Percentiles rank a stretch among this genome's conserved stretches.
These are phyloP conservation scores for Penicillium roqueforti DNA, from an alignment of 495 filamentous ascomycete species.

Conservation along the genomic window DNA sequence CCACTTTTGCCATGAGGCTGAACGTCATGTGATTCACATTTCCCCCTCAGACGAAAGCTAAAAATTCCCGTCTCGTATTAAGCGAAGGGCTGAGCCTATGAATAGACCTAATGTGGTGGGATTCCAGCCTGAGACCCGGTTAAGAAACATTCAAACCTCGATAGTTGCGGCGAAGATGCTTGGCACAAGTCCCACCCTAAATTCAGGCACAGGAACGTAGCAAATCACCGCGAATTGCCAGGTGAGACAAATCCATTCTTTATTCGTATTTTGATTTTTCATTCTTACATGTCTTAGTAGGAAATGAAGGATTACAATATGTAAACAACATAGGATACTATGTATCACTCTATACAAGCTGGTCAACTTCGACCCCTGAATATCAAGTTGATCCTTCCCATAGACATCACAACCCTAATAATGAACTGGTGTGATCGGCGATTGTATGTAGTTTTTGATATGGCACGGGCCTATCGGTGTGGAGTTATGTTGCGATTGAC, in stretches of 20 bases:
- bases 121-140: neutral
- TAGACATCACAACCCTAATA: slow-evolving; percentile 2
- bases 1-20: neutral
- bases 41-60: neutral
- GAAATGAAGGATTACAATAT: neutral
- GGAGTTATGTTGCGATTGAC: neutral
- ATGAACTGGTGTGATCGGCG: slow-evolving; percentile 25
- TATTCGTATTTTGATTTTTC: neutral
- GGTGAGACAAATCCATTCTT: neutral
- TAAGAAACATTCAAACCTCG: neutral
- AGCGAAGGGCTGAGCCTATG: neutral
- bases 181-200: neutral
- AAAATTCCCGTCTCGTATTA: neutral
- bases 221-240: neutral
- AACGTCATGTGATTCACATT: neutral
- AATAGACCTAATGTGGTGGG: neutral
- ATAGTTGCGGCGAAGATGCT: neutral
- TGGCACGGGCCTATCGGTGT: slow-evolving; percentile 9
- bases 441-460: slow-evolving; percentile 2
- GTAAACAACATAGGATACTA: neutral
- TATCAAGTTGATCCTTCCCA: slow-evolving; percentile 24
- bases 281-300: neutral
- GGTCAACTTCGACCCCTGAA: slow-evolving; percentile 17
- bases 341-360: neutral
- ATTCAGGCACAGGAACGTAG: neutral